Evolutionary conservation across 2,329 filamentous ascomycete species (phyloP).

Genomic region (Fusarium sp.): DNA sequence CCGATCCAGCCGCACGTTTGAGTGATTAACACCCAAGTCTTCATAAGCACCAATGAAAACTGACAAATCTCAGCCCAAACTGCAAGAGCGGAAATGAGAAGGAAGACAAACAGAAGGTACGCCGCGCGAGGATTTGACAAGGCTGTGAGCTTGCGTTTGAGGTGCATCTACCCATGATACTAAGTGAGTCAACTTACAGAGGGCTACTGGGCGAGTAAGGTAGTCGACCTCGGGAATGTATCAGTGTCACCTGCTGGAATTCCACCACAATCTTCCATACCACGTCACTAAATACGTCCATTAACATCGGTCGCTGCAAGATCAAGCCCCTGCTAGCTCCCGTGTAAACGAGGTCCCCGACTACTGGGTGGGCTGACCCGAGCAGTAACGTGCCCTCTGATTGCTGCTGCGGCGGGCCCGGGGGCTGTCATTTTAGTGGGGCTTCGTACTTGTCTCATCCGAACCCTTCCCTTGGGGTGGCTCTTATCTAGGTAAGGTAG

Average conservation of each 20-base stretch:
- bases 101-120: not conserved
- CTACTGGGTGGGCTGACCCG: constrained; percentile 22
- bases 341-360: constrained; percentile 36
- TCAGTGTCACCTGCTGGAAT: constrained; percentile 8
- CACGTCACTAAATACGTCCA: constrained; percentile 26
- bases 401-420: constrained; percentile 14
- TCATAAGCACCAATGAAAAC: not conserved
- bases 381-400: constrained; percentile 24
- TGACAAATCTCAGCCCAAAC: constrained; percentile 7
- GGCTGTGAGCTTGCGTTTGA: not conserved
- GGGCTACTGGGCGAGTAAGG: not conserved
- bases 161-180: not conserved
- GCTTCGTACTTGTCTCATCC: constrained; percentile 32
- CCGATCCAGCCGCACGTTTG: constrained; percentile 9
- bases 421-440: constrained; percentile 6
- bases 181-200: no score
- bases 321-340: constrained; percentile 31
- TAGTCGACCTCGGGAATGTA: constrained; percentile 11
- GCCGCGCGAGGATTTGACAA: not conserved
- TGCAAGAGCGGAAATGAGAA: constrained; percentile 26
- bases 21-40: constrained; percentile 19
- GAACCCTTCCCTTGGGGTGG: constrained; percentile 23
- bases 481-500: not conserved
- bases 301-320: constrained; percentile 6
- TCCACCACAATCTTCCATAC: constrained; percentile 3